Base-by-base conservation (phyloP, 345 rosid species). In the Citropsis articulata region DNA sequence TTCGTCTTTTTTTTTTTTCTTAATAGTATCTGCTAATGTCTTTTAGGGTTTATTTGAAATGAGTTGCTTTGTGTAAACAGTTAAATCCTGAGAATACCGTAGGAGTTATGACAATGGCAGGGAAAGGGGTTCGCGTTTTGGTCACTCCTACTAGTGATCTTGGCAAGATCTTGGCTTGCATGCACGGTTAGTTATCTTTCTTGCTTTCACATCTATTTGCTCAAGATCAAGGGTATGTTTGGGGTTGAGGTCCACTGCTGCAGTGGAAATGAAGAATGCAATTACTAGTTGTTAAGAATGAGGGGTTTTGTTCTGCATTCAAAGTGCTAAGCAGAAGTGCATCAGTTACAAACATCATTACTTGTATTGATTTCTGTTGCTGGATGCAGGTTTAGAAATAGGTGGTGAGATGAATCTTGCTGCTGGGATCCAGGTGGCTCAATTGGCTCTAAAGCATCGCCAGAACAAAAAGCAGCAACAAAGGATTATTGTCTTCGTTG, bases 381-480 rank as follows among this genome's bases (percentile, higher is more conserved):
- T 33, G 13, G 10, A 31, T 65, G 69, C 24, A 65, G 69, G 69
- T 65, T 88, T 96, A 64, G 98, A 94, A 78, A 87, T 94, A 31
- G 99, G 99, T 5, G 98, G 98, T 67, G 98, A 96, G 86, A 81
- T 93, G 86, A 90, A 96, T 86, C 73, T 96, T 75, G 90, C 98
- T 18, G 90, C 97, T n/a, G 97, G 92, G 9, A 89, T 96, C 69
- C 99, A 91, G 92, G 86, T 96, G 80, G 99, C 99, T 76, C 98
- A 96, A 77, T 79, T 96, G 67, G 98, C 99, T 84, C 98, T 96
- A 75, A 96, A 92, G 90, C 99, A 96, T 91, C 91, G 98, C 7
- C 98, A 96, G 76, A 96, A 96, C 89, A 96, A 96, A 85, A 94
- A 96, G 78, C 98, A 94, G 86, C 98, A 90, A 68, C 99, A 94